Percentiles rank a stretch among this genome's conserved stretches.
These are phyloP conservation scores for Calycina herbarum DNA, from an alignment of 2,329 filamentous ascomycete genomes.

Conservation along the genomic window DNA sequence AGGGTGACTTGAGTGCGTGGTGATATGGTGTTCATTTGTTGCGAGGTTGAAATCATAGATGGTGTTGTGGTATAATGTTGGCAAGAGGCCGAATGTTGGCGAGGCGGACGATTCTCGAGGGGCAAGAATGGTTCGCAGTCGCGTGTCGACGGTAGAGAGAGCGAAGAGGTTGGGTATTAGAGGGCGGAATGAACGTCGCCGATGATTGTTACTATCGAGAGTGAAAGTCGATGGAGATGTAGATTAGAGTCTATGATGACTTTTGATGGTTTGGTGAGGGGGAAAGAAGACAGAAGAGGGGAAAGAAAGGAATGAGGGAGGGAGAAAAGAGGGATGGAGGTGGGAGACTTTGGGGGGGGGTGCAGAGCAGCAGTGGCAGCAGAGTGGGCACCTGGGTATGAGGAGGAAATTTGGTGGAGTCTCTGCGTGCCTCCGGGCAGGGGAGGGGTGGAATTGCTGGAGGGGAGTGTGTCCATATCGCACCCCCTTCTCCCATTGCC, in stretches of 20 bases:
- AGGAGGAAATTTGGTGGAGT: constrained; percentile 22
- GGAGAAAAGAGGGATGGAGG: constrained; percentile 20
- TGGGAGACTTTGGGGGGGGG: constrained; percentile 23
- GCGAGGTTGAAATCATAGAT: constrained; percentile 55
- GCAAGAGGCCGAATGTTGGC: constrained; percentile 32
- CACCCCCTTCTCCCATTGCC: not conserved
- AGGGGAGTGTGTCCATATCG: not conserved
- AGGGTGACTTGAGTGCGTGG: constrained; percentile 59
- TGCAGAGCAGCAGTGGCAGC: constrained; percentile 20
- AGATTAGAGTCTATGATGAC: constrained; percentile 13
- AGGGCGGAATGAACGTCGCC: constrained; percentile 32
- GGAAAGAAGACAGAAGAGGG: constrained; percentile 29
- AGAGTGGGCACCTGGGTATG: constrained; percentile 24
- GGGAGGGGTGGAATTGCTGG: constrained; percentile 18
- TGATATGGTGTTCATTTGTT: constrained; percentile 54
- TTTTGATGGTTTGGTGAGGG: constrained; percentile 15
- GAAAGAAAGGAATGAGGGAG: constrained; percentile 13
- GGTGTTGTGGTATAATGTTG: constrained; percentile 42
- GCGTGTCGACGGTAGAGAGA: constrained; percentile 23
- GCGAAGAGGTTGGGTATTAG: constrained; percentile 21
- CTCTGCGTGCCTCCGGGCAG: constrained; percentile 10
- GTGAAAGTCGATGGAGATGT: constrained; percentile 16
- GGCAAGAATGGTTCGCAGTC: constrained; percentile 27
- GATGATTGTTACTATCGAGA: constrained; percentile 33
- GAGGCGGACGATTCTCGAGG: constrained; percentile 29